These are phyloP conservation scores for Madurella fahalii DNA, from an alignment of 2,329 filamentous ascomycete genomes.

Conservation along the genomic window DNA sequence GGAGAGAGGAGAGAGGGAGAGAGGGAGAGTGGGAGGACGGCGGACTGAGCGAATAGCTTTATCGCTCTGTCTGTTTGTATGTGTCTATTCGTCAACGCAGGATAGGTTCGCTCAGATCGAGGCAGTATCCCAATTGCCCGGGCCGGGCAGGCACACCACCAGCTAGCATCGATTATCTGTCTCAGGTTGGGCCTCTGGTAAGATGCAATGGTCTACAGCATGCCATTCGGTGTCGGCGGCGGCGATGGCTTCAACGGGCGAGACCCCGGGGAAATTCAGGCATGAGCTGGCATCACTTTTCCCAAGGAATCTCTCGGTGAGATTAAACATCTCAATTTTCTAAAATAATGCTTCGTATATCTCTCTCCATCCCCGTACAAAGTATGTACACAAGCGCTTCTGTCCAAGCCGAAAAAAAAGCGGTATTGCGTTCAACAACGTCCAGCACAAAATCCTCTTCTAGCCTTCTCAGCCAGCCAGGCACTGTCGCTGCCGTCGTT, in stretches of 20 bases:
- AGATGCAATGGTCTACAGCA: not conserved
- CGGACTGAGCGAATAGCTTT: not conserved
- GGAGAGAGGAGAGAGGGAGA: not conserved
- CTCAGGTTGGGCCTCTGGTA: not conserved
- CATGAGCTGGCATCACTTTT: not conserved
- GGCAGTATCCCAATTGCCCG: not conserved
- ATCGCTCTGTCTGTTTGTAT: not conserved
- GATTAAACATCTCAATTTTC: conserved; percentile 1
- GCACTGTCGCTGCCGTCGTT: not conserved
- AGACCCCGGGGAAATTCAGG: no score
- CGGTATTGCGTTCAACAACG: not conserved
- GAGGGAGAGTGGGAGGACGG: no score
- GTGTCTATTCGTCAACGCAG: not conserved
- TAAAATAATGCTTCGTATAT: not conserved
- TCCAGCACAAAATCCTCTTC: not conserved
- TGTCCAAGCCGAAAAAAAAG: not conserved
- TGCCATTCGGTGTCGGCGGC: not conserved
- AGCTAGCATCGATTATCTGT: not conserved
- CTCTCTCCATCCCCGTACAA: not conserved
- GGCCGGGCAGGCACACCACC: not conserved
- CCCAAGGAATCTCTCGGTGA: not conserved
- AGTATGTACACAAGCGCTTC: conserved; percentile 4
- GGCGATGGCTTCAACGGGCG: no score
- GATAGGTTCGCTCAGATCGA: not conserved
- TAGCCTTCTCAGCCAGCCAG: not conserved